Conservation (phyloP, 2,329 filamentous ascomycete genomes). For the Paradendryphiella salina region DNA sequence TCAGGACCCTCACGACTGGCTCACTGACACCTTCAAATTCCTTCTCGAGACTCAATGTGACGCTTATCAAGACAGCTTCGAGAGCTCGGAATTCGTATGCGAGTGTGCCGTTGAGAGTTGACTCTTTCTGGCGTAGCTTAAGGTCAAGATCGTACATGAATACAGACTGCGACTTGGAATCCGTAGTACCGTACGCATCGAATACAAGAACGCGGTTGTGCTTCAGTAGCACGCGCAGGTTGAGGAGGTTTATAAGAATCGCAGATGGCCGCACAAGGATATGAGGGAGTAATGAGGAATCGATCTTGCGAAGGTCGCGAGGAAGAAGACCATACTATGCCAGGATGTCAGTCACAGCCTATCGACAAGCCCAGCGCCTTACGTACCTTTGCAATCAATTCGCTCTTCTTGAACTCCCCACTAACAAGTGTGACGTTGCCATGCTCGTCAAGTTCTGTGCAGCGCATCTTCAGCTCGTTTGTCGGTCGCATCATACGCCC, state of each 20-base stretch:
- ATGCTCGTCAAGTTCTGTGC: slow-evolving; percentile 91
- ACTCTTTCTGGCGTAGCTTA: slow-evolving; percentile 80
- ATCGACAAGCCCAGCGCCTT: not conserved
- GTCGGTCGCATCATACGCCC: slow-evolving; percentile 76
- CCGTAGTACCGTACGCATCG: slow-evolving; percentile 91
- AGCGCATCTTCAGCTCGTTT: slow-evolving; percentile 82
- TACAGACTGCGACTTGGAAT: slow-evolving; percentile 91
- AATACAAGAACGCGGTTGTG: slow-evolving; percentile 92
- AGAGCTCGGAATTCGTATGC: slow-evolving; percentile 96
- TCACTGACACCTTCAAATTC: slow-evolving; percentile 94
- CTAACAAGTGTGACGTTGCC: slow-evolving; percentile 91
- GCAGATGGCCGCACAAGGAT: slow-evolving; percentile 91
- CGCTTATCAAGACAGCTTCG: slow-evolving; percentile 91
- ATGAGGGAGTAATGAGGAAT: slow-evolving; percentile 91
- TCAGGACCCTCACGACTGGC: slow-evolving; percentile 83
- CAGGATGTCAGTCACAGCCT: slow-evolving; percentile 9
- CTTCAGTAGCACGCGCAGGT: slow-evolving; percentile 94
- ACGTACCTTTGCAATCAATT: slow-evolving; percentile 86
- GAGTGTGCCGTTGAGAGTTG: slow-evolving; percentile 57
- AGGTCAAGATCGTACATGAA: slow-evolving; percentile 98
- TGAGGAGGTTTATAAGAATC: slow-evolving; percentile 94
- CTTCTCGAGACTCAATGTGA: slow-evolving; percentile 86
- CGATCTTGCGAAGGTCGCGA: slow-evolving; percentile 95
- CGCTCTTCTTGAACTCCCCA: slow-evolving; percentile 96
- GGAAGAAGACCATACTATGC: slow-evolving; percentile 83